Percentiles rank a stretch among this genome's conserved stretches.
Conservation (phyloP, 2,329 filamentous ascomycete species). For the Microdochium bolleyi region DNA sequence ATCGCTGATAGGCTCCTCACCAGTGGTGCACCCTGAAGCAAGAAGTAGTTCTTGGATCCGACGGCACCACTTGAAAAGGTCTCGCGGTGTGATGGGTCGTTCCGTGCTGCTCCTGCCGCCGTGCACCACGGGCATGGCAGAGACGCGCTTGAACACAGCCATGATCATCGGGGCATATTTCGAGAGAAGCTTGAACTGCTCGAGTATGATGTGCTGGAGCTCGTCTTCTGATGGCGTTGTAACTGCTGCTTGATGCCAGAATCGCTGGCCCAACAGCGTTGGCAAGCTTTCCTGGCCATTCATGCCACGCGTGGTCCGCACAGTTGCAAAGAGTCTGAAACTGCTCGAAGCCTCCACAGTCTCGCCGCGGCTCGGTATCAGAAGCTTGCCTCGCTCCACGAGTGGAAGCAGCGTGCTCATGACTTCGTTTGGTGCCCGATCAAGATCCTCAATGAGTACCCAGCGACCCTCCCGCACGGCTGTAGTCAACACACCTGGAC, state of each 20-base stretch:
- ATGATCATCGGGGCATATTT: conserved; percentile 53
- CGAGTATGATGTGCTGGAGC: conserved; percentile 63
- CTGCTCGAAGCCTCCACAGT: conserved; percentile 72
- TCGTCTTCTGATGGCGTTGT: conserved; percentile 60
- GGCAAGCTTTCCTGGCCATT: conserved; percentile 61
- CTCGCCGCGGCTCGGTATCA: conserved; percentile 85
- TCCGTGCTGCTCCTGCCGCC: conserved; percentile 11
- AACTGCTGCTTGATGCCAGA: conserved; percentile 77
- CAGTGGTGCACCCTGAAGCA: conserved; percentile 52
- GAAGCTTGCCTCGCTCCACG: conserved; percentile 83
- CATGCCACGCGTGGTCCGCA: conserved; percentile 66
- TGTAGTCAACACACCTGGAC: conserved; percentile 84
- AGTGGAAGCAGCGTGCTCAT: conserved; percentile 87
- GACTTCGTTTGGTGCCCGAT: conserved; percentile 89
- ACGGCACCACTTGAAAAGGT: conserved; percentile 87
- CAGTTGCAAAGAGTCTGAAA: conserved; percentile 88
- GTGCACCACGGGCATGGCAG: conserved; percentile 9
- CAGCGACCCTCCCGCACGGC: conserved; percentile 91
- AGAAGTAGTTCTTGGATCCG: conserved; percentile 62
- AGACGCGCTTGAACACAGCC: conserved; percentile 42
- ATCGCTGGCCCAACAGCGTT: conserved; percentile 70
- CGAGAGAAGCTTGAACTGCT: conserved; percentile 62
- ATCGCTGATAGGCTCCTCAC: conserved; percentile 65
- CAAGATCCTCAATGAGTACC: conserved; percentile 95
- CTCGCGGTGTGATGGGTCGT: conserved; percentile 48